These are phyloP conservation scores for Claviceps africana DNA, from an alignment of 2,329 filamentous ascomycete species.

Conservation along the genomic window DNA sequence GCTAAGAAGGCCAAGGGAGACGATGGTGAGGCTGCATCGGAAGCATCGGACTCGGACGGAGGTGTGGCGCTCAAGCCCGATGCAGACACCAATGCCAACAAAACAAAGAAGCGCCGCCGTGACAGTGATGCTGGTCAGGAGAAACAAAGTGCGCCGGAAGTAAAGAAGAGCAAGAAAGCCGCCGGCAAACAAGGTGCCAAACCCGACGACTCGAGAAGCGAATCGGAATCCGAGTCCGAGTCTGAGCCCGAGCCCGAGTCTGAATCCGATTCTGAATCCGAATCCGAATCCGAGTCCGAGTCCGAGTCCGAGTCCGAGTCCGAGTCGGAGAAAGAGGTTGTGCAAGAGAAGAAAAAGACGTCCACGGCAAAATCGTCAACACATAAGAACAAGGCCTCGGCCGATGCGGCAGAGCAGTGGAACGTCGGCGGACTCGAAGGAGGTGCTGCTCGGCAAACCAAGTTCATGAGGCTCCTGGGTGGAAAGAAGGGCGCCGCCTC, in stretches of 20 bases:
- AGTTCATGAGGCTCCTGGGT: constrained; percentile 44
- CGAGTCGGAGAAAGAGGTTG: neutral
- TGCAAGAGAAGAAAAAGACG: neutral
- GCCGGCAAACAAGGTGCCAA: neutral
- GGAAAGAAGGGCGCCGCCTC: constrained; percentile 30
- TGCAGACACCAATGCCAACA: constrained; percentile 14
- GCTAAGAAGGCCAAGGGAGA: constrained; percentile 10
- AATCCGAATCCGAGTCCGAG: neutral
- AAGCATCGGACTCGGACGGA: constrained; percentile 13
- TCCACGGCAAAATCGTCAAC: constrained; percentile 3
- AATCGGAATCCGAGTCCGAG: constrained; percentile 1
- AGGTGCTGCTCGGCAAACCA: constrained; percentile 34
- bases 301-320: neutral
- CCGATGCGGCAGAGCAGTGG: constrained; percentile 30
- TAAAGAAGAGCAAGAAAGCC: constrained; percentile 1
- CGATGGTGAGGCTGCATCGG: constrained; percentile 11
- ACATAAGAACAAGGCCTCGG: constrained; percentile 10
- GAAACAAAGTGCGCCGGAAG: neutral
- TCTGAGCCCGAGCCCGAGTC: neutral
- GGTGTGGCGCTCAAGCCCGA: constrained; percentile 10
- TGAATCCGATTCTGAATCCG: constrained; percentile 1
- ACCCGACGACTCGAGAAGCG: neutral
- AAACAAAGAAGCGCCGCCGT: constrained; percentile 15
- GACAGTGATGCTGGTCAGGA: constrained; percentile 16
- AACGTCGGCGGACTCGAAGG: constrained; percentile 39